phyloP scores from a whole-genome alignment of 495 filamentous ascomycete species.

The Amniculicola lignicola region DNA sequence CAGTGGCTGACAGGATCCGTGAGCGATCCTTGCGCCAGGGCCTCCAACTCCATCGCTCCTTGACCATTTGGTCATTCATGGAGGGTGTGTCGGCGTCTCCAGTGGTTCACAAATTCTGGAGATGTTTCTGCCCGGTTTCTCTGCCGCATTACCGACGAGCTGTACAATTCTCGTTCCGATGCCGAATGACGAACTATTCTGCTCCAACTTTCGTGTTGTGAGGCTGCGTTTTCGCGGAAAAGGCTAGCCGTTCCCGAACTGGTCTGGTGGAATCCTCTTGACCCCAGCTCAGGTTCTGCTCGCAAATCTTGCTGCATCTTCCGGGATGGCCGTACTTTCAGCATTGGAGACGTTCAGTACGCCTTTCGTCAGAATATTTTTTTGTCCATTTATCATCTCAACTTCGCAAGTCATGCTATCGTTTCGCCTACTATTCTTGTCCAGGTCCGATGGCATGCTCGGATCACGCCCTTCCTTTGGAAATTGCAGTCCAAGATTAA shows the following conservation, averaged over 20 bases:
- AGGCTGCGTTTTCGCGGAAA: slow-evolving; percentile 24
- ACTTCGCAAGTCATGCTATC: slow-evolving; percentile 30
- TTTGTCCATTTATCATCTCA: slow-evolving; percentile 2
- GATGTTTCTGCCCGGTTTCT: slow-evolving; percentile 21
- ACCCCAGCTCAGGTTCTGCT: slow-evolving; percentile 12
- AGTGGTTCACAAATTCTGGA: slow-evolving; percentile 12
- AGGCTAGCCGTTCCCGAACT: slow-evolving; percentile 27
- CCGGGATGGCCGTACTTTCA: slow-evolving; percentile 11
- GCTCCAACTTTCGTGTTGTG: slow-evolving; percentile 14
- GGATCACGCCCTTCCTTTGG: slow-evolving; percentile 25
- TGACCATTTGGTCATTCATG: slow-evolving; percentile 13
- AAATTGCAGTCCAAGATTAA: slow-evolving; percentile 14
- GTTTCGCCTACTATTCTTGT: slow-evolving; percentile 4
- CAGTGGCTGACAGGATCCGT: slow-evolving; percentile 23
- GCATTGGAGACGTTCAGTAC: slow-evolving; percentile 6
- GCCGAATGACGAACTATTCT: slow-evolving; percentile 20
- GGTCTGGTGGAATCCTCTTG: slow-evolving; percentile 10
- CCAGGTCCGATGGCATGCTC: slow-evolving; percentile 16
- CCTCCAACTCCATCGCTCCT: slow-evolving; percentile 1
- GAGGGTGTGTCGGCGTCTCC: slow-evolving; percentile 13
- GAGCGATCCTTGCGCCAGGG: slow-evolving; percentile 24
- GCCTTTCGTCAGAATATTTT: slow-evolving; percentile 1
- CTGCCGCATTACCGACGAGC: slow-evolving; percentile 31
- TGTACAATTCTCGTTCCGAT: slow-evolving; percentile 4
- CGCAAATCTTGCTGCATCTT: slow-evolving; percentile 16